These are phyloP conservation scores for Gossypium trilobum DNA, from an alignment of 441 rosid genomes.

Conservation along the genomic window DNA sequence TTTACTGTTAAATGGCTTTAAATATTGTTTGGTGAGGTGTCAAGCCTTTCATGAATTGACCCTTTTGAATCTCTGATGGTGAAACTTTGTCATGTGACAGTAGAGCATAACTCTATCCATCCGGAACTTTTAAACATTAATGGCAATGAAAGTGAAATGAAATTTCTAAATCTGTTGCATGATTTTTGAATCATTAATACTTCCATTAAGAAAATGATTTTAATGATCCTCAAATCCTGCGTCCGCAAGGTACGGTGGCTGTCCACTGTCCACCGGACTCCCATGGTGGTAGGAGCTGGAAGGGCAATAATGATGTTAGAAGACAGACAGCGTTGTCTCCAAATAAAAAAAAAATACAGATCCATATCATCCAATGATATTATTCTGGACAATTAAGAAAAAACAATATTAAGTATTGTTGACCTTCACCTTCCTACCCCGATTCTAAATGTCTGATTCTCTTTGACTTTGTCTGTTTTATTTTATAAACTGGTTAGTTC, in stretches of 20 bases:
- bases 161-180: not conserved
- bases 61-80: not conserved
- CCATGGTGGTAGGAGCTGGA: not conserved
- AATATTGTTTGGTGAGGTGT: not conserved
- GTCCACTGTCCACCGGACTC: constrained; percentile 12
- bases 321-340: constrained; percentile 28
- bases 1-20: constrained; percentile 2
- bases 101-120: not conserved
- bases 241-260: constrained; percentile 6
- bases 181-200: not conserved
- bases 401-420: not conserved
- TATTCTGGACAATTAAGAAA: constrained; percentile 7
- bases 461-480: constrained; percentile 26
- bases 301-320: constrained; percentile 25
- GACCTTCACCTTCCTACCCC: constrained; percentile 26
- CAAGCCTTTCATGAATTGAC: not conserved
- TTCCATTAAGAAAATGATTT: not conserved
- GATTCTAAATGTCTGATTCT: constrained; percentile 34
- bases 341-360: constrained; percentile 12
- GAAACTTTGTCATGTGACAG: not conserved
- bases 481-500: constrained; percentile 9
- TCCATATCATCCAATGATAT: constrained; percentile 5
- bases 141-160: not conserved
- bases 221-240: not conserved
- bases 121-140: not conserved